Conservation (phyloP, 805 yeast species). For the Wickerhamiella occidentalis region DNA sequence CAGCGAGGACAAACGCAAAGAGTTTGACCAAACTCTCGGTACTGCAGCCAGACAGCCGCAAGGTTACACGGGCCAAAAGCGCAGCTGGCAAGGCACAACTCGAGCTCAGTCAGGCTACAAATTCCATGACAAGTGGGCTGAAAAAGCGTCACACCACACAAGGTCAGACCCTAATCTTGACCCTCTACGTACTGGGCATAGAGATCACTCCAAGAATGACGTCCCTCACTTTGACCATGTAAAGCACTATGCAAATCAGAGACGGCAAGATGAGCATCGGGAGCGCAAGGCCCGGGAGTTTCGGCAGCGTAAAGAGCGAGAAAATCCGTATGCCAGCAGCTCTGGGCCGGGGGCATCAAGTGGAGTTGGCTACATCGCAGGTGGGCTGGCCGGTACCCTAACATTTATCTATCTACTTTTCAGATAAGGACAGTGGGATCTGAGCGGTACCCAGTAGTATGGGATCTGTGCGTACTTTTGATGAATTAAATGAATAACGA, state of each 20-base stretch:
- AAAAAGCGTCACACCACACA: constrained; percentile 14
- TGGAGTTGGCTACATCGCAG: constrained; percentile 2
- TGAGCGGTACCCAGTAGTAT: too few relatives aligned
- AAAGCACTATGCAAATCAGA: constrained; percentile 26
- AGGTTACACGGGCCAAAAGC: constrained; percentile 18
- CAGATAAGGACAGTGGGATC: too few relatives aligned
- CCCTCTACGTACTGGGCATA: constrained; percentile 21
- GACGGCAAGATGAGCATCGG: constrained; percentile 24
- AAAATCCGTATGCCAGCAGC: not conserved
- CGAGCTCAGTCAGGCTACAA: constrained; percentile 15
- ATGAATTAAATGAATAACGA: not conserved
- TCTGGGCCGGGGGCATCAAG: not conserved
- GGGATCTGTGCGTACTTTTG: too few relatives aligned
- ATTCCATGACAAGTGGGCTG: constrained; percentile 12
- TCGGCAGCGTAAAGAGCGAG: not conserved
- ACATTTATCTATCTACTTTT: constrained; percentile 1
- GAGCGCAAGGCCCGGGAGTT: constrained; percentile 13
- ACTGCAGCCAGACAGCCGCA: constrained; percentile 22
- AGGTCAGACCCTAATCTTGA: constrained; percentile 18
- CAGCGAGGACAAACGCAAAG: constrained; percentile 34
- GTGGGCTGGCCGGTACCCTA: constrained; percentile 5
- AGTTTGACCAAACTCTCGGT: constrained; percentile 36
- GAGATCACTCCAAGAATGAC: constrained; percentile 22
- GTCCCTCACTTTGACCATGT: constrained; percentile 31
- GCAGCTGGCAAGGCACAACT: constrained; percentile 15